A percentile compares a stretch with the other conserved stretches of the same genome.
Conservation (phyloP, 1,284 basidiomycete genomes). For the Marasmius oreades region DNA sequence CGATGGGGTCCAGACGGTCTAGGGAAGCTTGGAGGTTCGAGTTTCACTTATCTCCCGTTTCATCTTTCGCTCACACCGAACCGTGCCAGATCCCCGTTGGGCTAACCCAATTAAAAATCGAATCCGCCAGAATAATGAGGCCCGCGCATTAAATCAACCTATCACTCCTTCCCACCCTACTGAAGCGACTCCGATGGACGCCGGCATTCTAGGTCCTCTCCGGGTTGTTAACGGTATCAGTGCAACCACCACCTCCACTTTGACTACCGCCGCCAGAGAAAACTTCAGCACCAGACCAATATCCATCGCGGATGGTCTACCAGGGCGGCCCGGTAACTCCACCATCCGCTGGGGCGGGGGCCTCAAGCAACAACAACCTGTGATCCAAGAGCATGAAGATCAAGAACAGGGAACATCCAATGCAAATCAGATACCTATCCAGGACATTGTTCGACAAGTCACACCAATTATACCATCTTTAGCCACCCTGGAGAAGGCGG, state of each 20-base stretch:
- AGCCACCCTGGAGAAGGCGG: constrained; percentile 89
- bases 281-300: constrained; percentile 48
- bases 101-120: constrained; percentile 86
- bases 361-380: constrained; percentile 54
- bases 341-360: constrained; percentile 57
- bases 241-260: constrained; percentile 53
- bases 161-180: constrained; percentile 65
- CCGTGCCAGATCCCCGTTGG: constrained; percentile 79
- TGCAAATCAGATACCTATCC: constrained; percentile 19
- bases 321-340: constrained; percentile 57
- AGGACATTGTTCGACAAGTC: constrained; percentile 32
- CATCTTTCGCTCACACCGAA: constrained; percentile 14
- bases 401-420: constrained; percentile 27
- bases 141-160: constrained; percentile 80
- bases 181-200: constrained; percentile 36
- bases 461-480: constrained; percentile 78
- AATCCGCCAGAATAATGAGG: constrained; percentile 73
- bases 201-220: constrained; percentile 46
- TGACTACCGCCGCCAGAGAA: constrained; percentile 69
- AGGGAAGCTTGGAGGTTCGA: constrained; percentile 85
- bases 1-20: constrained; percentile 90
- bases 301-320: constrained; percentile 45
- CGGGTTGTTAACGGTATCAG: constrained; percentile 84
- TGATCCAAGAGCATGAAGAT: constrained; percentile 57
- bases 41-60: constrained; percentile 23